Evolutionary conservation across 1,139 yeast genomes (phyloP).

Genomic region (Blastobotrys proliferans): DNA sequence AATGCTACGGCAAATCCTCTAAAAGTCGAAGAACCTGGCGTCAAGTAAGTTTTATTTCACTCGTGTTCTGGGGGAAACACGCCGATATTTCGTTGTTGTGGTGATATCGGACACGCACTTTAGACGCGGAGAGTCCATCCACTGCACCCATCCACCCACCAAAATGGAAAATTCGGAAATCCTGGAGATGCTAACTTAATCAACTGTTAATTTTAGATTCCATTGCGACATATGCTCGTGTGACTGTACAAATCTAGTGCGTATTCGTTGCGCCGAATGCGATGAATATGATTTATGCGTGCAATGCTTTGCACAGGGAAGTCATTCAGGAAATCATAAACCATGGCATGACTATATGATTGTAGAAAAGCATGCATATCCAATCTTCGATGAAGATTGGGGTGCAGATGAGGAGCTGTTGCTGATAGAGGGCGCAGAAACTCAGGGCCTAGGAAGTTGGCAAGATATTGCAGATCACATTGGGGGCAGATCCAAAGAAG

Average conservation of each 20-base stretch:
- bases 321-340: conserved; percentile 75
- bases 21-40: conserved; percentile 37
- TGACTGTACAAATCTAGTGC: conserved; percentile 87
- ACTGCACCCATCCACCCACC: background rate
- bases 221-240: conserved; percentile 96
- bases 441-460: conserved; percentile 93
- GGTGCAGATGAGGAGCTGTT: conserved; percentile 96
- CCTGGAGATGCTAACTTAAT: no score
- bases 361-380: conserved; percentile 92
- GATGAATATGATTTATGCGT: conserved; percentile 93
- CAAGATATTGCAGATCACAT: conserved; percentile 93
- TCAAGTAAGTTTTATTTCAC: conserved; percentile 29
- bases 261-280: conserved; percentile 89
- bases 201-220: conserved; percentile 42
- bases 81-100: background rate
- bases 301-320: conserved; percentile 89
- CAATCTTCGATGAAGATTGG: conserved; percentile 88
- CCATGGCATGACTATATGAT: conserved; percentile 93
- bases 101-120: background rate
- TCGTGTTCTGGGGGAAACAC: no score
- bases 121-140: no score
- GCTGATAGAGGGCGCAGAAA: conserved; percentile 86
- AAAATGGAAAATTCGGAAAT: background rate
- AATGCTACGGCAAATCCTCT: conserved; percentile 30
- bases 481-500: conserved; percentile 88